Base-by-base conservation (phyloP, 2,329 filamentous ascomycete species). In the Venturia pyrina region DNA sequence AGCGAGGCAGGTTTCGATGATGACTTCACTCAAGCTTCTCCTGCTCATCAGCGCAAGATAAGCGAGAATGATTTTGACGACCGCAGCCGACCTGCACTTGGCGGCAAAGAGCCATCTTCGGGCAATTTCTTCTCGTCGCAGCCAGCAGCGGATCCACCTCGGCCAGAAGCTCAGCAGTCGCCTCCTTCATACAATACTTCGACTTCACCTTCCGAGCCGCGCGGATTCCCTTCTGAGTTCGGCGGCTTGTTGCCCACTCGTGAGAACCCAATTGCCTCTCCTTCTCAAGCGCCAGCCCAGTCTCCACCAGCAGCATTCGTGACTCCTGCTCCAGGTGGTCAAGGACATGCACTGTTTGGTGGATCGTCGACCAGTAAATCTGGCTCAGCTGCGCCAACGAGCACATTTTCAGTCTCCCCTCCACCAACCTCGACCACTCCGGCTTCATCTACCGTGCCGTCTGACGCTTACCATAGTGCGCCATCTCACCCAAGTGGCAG, bases 1-100 rank as follows among this genome's bases (percentile, higher is more conserved):
- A 85, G 85, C 62, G 91, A 90, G 53, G 79, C 78, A 71, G 91
- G 93, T 0, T 98, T 98, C 73, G 93, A 96, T 62, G 95, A 99
- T 73, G 89, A 97, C 75, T 98, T 98, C 74, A 88, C 89, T 0
- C 86, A 90, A 17, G 83, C 85, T 40, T 82, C 76, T 1, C 76
- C 76, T 48, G 72, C 76, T 44, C 75, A 75, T 59, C 72, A 75
- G 64, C 71, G 72, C 28, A 69, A 69, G 43, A 73, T 71, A 62
- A 63, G 66, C 46, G 34, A 61, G 21, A 57, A 24, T 24, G 32
- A 66, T 32, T 70, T 70, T 19, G 70, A 74, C 56, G 70, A 70
- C 24, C 53, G 53, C 28, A 70, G 66, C 63, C 60, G 67, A 40
- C 40, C 65, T 34, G 44, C 61, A 50, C 28, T 64, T 1, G 63